Percentiles rank a stretch among this genome's conserved stretches.
Evolutionary conservation across 2,329 filamentous ascomycete species (phyloP).

Genomic region (Xylaria arbuscula): DNA sequence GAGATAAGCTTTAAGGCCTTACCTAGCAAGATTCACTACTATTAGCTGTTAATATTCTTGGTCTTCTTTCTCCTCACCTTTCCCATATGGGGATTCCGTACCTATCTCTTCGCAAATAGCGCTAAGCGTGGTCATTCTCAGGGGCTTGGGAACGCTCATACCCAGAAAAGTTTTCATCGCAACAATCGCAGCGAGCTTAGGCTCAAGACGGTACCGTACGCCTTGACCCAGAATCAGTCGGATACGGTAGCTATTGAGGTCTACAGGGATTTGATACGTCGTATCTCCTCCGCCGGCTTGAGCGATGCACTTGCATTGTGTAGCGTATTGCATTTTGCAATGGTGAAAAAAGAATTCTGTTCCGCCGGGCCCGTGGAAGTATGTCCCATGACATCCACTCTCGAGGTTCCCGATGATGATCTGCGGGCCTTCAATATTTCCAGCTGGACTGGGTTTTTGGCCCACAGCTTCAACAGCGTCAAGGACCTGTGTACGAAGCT

Average conservation of each 20-base stretch:
- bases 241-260: conserved; percentile 18
- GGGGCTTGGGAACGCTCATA: conserved; percentile 30
- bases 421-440: background rate
- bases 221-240: conserved; percentile 3
- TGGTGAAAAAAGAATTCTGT: conserved; percentile 28
- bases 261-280: conserved; percentile 1
- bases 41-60: background rate
- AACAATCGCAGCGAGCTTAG: conserved; percentile 40
- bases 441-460: too few relatives aligned
- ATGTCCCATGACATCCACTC: conserved; percentile 18
- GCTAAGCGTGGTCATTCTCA: conserved; percentile 3
- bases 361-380: background rate
- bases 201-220: conserved; percentile 33
- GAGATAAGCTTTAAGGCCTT: too few relatives aligned
- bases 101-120: background rate
- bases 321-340: conserved; percentile 2
- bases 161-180: conserved; percentile 42
- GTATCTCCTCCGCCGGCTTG: background rate
- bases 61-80: background rate
- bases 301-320: conserved; percentile 11
- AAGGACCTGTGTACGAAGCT: conserved; percentile 2
- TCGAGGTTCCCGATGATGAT: conserved; percentile 15
- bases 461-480: background rate
- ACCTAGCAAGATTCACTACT: too few relatives aligned
- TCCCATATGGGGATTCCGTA: background rate